A percentile compares a stretch with the other conserved stretches of the same genome.
phyloP scores from a whole-genome alignment of 495 filamentous ascomycete species.

The Pseudomonodictys pantanalensis region DNA sequence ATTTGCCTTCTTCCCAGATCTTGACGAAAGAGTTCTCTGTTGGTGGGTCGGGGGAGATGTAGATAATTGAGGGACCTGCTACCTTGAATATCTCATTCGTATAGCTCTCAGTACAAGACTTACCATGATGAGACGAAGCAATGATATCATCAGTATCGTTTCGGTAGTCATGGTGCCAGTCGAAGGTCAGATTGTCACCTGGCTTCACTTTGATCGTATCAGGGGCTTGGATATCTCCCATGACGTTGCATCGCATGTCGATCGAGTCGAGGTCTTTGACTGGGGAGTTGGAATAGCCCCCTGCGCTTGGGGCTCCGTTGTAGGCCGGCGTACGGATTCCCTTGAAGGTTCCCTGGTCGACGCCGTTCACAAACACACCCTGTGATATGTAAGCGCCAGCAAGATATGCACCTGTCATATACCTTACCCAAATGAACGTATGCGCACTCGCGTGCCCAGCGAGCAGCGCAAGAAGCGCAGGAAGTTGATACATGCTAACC shows the following conservation, averaged over 20 bases:
- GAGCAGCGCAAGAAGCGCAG: slow-evolving; percentile 1
- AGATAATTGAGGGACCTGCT: slow-evolving; percentile 16
- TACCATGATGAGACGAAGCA: slow-evolving; percentile 16
- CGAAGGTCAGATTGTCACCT: slow-evolving; percentile 26
- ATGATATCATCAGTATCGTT: slow-evolving; percentile 26
- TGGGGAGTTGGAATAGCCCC: slow-evolving; percentile 40
- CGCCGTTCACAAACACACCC: slow-evolving; percentile 30
- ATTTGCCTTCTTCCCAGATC: slow-evolving; percentile 26
- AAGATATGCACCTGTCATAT: too few relatives aligned
- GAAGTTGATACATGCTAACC: background rate
- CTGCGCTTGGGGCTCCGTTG: slow-evolving; percentile 39
- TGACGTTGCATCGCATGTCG: slow-evolving; percentile 29
- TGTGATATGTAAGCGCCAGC: background rate
- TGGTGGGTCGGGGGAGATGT: slow-evolving; percentile 33
- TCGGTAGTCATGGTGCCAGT: slow-evolving; percentile 30
- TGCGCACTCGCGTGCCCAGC: slow-evolving; percentile 7
- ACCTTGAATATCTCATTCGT: background rate
- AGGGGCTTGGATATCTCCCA: slow-evolving; percentile 24
- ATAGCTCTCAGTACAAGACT: background rate
- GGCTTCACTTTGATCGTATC: slow-evolving; percentile 26
- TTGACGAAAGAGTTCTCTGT: slow-evolving; percentile 30
- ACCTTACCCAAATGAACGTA: slow-evolving; percentile 25
- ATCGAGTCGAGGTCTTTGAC: slow-evolving; percentile 27
- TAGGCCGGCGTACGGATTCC: slow-evolving; percentile 44
- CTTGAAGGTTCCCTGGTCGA: slow-evolving; percentile 24